Base-by-base conservation (phyloP, 2,329 filamentous ascomycete genomes). In the Pseudogymnoascus sp. region DNA sequence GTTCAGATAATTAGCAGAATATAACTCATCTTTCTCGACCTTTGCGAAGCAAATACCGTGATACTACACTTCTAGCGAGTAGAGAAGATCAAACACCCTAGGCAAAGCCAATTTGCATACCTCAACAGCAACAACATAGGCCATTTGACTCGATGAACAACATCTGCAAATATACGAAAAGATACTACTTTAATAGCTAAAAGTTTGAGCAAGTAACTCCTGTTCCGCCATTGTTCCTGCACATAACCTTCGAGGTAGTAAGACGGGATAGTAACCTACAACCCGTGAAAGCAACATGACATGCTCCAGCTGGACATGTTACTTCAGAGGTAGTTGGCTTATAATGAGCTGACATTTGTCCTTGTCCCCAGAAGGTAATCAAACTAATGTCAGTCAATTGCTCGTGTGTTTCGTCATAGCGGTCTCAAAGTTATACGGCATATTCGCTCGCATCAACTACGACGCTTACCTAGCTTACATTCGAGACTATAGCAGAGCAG, bases 401-500 rank as follows among this genome's bases (percentile, higher is more conserved):
- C 10, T 63, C 64, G 0, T 63, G 69, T 26, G 74, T 70, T 31
- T 74, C 74, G 21, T 70, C 71, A 64, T 79, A 80, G 64, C 77
- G 79, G 63, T 74, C 78, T 66, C 78, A 74, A 14, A 80, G 76
- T 64, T 79, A 77, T 65, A 78, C 72, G 2, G 76, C 78, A 64
- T 79, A 79, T 62, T 78, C 76, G 63, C 72, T 75, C 10, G 72
- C 70, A 1, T 74, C 66, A 5, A 78, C 73, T 0, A 70, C 72
- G 16, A 80, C 70, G 29, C 70, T 72, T 4, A 71, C 70, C 62
- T 71, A 80, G 0, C 76, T 79, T 19, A 79, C 75, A 64, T 80
- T 80, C 4, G 66, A 70, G 19, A 80, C 76, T 0, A 72, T 73
- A 0, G 76, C 74, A 0, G 69, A 65, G 13, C 76, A 75, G 63